Evolutionary conservation across 2,329 filamentous ascomycete genomes (phyloP).

Genomic region (Cryphonectria parasitica): DNA sequence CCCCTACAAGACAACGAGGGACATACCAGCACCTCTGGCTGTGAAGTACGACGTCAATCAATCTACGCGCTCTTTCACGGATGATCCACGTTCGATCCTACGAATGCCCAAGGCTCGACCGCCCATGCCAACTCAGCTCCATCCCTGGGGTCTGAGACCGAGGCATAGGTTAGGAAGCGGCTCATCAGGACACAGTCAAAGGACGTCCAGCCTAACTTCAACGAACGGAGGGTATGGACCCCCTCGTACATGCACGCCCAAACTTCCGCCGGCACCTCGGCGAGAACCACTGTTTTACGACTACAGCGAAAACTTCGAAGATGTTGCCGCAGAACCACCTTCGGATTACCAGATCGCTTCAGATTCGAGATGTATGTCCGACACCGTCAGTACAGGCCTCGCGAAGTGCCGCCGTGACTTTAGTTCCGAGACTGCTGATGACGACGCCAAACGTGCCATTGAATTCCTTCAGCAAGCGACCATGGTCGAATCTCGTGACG

Average conservation of each 20-base stretch:
- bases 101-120: constrained; percentile 32
- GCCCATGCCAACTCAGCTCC: constrained; percentile 43
- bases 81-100: constrained; percentile 27
- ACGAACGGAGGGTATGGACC: constrained; percentile 53
- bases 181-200: constrained; percentile 44
- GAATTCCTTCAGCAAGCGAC: constrained; percentile 20
- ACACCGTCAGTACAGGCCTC: background rate
- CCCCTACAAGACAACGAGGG: constrained; percentile 40
- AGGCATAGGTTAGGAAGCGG: constrained; percentile 40
- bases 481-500: background rate
- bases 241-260: constrained; percentile 33
- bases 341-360: constrained; percentile 38
- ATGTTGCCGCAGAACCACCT: constrained; percentile 24
- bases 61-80: constrained; percentile 44
- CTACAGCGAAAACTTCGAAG: constrained; percentile 56
- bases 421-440: constrained; percentile 8
- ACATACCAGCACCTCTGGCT: constrained; percentile 42
- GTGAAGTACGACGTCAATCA: constrained; percentile 46
- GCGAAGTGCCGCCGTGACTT: constrained; percentile 1
- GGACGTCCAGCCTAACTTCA: constrained; percentile 55
- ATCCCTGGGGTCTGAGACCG: constrained; percentile 37
- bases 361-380: constrained; percentile 34
- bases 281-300: constrained; percentile 53
- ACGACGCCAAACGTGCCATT: constrained; percentile 16
- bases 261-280: constrained; percentile 32